A percentile compares a stretch with the other conserved stretches of the same genome.
These are phyloP conservation scores for Heliamphora ciliata DNA, from an alignment of 179 eudicot species.

Conservation along the genomic window DNA sequence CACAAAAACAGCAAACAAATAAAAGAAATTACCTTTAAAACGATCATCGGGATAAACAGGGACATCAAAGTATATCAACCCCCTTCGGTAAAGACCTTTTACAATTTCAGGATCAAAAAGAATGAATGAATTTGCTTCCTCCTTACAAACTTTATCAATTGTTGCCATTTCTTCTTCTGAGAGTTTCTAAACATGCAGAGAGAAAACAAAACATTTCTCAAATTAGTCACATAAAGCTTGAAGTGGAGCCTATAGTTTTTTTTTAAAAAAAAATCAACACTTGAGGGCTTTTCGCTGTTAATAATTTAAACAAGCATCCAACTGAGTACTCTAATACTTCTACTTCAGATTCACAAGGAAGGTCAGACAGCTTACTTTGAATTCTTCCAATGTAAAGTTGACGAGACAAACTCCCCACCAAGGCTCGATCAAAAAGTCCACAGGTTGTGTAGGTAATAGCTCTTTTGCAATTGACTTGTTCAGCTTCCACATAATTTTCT, in stretches of 20 bases:
- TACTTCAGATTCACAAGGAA: background rate
- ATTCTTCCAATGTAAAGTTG: constrained; percentile 94
- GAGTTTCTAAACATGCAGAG: constrained; percentile 54
- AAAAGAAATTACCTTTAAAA: constrained; percentile 63
- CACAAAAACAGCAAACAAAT: background rate
- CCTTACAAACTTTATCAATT: constrained; percentile 95
- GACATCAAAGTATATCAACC: constrained; percentile 89
- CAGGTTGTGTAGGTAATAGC: constrained; percentile 82
- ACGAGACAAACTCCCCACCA: constrained; percentile 99
- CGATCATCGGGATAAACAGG: constrained; percentile 92
- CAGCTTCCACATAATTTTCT: constrained; percentile 99
- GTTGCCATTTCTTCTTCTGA: constrained; percentile 96
- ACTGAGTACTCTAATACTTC: background rate
- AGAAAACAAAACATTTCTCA: background rate
- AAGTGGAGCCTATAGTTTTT: background rate
- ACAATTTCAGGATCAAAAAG: constrained; percentile 78
- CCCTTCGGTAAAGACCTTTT: constrained; percentile 79
- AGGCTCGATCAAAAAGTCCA: constrained; percentile 78
- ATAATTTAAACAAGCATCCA: constrained; percentile 4
- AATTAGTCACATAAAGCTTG: constrained; percentile 11
- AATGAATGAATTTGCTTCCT: constrained; percentile 81
- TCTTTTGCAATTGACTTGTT: constrained; percentile 97
- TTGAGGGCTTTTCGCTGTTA: constrained; percentile 9
- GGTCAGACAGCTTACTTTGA: constrained; percentile 53
- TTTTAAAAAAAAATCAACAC: background rate